Percentiles rank a stretch among this genome's conserved stretches.
phyloP scores from a whole-genome alignment of 2,329 filamentous ascomycete genomes.

The Sporothrix humicola region DNA sequence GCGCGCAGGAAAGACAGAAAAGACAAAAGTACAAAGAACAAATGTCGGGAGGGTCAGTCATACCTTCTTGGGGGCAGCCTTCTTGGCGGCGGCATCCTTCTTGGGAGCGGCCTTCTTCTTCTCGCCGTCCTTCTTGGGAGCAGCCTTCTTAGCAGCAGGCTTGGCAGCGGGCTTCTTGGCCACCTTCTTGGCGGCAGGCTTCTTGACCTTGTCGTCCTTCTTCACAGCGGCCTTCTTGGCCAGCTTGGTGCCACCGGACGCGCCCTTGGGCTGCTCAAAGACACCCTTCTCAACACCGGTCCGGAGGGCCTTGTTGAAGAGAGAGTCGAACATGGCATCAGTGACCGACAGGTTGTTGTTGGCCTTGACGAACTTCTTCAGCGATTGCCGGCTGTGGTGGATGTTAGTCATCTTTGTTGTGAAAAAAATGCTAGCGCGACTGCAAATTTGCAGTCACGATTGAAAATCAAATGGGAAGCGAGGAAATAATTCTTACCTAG shows the following conservation, averaged over 20 bases:
- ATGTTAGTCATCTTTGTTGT: conserved; percentile 43
- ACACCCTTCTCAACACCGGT: conserved; percentile 83
- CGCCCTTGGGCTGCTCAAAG: conserved; percentile 88
- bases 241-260: conserved; percentile 91
- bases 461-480: conserved; percentile 30
- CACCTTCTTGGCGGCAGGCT: conserved; percentile 45
- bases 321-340: conserved; percentile 67
- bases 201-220: conserved; percentile 46
- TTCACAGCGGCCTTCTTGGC: conserved; percentile 69
- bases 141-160: conserved; percentile 47
- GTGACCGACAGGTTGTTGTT: conserved; percentile 57
- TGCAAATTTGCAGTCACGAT: background rate
- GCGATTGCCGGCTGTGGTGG: conserved; percentile 57
- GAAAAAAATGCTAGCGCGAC: conserved; percentile 29
- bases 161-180: conserved; percentile 47
- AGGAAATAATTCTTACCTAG: conserved; percentile 49
- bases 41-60: background rate
- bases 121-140: conserved; percentile 43
- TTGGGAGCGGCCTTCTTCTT: conserved; percentile 43
- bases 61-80: conserved; percentile 46
- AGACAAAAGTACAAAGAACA: background rate
- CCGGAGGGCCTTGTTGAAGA: conserved; percentile 86
- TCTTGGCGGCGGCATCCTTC: conserved; percentile 45
- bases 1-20: conserved; percentile 34
- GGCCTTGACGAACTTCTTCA: conserved; percentile 66